These are phyloP conservation scores for Tuber calosporum DNA, from an alignment of 495 filamentous ascomycete genomes.

Conservation along the genomic window DNA sequence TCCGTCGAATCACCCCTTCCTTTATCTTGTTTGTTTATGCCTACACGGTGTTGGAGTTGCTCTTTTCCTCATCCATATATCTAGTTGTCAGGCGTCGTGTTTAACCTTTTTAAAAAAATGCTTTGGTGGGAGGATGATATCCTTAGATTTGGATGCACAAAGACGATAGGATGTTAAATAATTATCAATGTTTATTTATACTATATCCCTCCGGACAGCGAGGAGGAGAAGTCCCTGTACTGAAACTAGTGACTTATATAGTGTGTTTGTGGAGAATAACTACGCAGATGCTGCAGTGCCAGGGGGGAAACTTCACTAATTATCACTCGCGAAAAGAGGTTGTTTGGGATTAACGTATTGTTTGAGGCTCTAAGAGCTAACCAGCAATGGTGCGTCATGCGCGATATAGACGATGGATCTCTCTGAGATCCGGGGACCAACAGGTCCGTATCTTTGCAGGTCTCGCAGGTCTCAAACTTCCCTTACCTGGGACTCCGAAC, in stretches of 20 bases:
- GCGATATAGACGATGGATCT: not conserved
- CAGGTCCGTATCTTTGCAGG: not conserved
- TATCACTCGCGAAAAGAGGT: not conserved
- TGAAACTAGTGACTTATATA: not conserved
- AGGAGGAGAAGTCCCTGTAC: not conserved
- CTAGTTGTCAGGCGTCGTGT: not conserved
- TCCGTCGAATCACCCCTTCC: not conserved
- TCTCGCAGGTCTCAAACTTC: not conserved
- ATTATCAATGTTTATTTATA: not conserved
- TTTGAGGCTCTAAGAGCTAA: not conserved
- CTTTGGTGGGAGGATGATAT: not conserved
- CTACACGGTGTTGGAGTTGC: not conserved
- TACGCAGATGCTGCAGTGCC: not conserved
- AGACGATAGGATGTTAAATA: not conserved
- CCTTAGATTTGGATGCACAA: not conserved
- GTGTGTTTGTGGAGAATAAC: not conserved
- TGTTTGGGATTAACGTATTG: not conserved
- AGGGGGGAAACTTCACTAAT: not conserved
- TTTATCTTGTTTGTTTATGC: not conserved
- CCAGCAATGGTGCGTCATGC: not conserved
- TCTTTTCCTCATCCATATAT: not conserved
- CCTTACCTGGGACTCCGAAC: not conserved
- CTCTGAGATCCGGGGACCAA: not conserved
- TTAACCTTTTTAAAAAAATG: not conserved
- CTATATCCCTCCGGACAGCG: not conserved